These are phyloP conservation scores for Chaetomium olivaceum DNA, from an alignment of 2,329 filamentous ascomycete species.

Conservation along the genomic window DNA sequence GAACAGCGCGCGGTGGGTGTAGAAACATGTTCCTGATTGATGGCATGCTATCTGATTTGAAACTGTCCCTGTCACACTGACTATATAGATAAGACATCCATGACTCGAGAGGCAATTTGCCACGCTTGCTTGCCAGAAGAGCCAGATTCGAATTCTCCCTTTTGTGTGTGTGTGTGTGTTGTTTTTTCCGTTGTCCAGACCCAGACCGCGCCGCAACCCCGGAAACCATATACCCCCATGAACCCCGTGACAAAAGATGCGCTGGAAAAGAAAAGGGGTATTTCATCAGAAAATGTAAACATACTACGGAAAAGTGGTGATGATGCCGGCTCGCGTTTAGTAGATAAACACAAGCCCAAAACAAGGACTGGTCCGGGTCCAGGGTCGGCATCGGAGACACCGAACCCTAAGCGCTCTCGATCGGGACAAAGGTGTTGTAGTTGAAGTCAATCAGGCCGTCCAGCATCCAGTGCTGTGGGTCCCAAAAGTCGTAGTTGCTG, in stretches of 20 bases:
- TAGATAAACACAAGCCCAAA: not conserved
- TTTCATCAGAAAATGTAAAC: conserved; percentile 18
- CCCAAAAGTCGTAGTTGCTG: conserved; percentile 82
- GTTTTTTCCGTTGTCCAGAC: not conserved
- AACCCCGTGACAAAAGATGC: conserved; percentile 13
- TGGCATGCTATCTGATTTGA: conserved; percentile 7
- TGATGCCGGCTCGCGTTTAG: not conserved
- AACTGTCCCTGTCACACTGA: not conserved
- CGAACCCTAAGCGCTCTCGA: conserved; percentile 53
- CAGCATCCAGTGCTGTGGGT: conserved; percentile 90
- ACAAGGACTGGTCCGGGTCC: not conserved
- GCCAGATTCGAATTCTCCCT: conserved; percentile 2
- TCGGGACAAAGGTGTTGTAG: conserved; percentile 62
- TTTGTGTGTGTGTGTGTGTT: not conserved
- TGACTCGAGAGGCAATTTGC: not conserved
- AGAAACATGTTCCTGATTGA: not conserved
- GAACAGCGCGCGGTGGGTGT: not conserved
- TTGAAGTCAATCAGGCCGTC: conserved; percentile 83
- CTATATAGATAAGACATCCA: conserved; percentile 12
- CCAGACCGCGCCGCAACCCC: not conserved
- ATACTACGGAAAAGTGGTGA: conserved; percentile 9
- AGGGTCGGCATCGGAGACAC: not conserved
- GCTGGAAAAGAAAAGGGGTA: conserved; percentile 18
- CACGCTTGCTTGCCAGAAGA: not conserved
- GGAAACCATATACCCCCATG: conserved; percentile 12